Conservation (phyloP, 371 early-diverging fungal genomes). For the Nosema muscidifuracis region DNA sequence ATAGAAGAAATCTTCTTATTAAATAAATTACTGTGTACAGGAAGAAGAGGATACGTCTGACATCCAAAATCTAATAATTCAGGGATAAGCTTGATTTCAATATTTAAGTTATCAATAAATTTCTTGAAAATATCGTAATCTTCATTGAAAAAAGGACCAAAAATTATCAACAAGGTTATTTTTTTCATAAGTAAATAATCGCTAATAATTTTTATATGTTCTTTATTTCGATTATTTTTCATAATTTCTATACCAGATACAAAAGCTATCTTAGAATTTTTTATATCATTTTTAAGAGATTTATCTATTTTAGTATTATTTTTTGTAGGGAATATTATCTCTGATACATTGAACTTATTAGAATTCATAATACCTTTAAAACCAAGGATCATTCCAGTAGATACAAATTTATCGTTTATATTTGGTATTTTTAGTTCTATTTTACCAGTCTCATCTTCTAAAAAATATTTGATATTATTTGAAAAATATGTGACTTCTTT, state of each 20-base stretch:
- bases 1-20: background rate
- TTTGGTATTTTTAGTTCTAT: conserved; percentile 24
- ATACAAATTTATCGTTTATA: conserved; percentile 2
- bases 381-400: conserved; percentile 51
- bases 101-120: conserved; percentile 1
- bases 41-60: conserved; percentile 18
- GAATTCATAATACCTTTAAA: conserved; percentile 9
- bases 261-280: conserved; percentile 8
- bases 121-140: background rate
- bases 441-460: conserved; percentile 48
- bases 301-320: background rate
- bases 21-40: conserved; percentile 45
- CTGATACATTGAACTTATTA: background rate
- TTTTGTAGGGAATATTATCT: conserved; percentile 14
- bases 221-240: background rate
- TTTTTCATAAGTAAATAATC: conserved; percentile 3
- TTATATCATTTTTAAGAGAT: background rate
- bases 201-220: conserved; percentile 6
- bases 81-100: conserved; percentile 26
- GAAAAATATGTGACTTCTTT: conserved; percentile 22
- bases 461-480: conserved; percentile 27
- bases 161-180: conserved; percentile 14
- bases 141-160: conserved; percentile 32
- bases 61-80: conserved; percentile 33
- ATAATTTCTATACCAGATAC: conserved; percentile 2